Evolutionary conservation across 441 rosid species (phyloP), one percentile per base, ranked within the genome.

Genomic region (Croton setiger): DNA sequence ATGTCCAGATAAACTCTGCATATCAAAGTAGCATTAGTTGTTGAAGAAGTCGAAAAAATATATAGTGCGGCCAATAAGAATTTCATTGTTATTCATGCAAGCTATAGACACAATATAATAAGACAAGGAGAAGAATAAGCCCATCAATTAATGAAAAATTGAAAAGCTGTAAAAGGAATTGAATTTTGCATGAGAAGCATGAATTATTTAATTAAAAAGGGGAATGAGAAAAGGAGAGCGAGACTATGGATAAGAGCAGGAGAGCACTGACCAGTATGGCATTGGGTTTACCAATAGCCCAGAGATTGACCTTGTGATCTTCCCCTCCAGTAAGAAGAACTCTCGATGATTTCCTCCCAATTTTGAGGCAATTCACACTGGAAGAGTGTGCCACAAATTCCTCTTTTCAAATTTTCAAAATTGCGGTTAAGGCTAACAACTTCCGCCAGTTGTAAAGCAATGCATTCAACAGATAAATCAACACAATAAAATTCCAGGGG

Each of bases 231-330:
- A 31, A n/a, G 18, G 20, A n/a, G 1, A 2, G 31, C 27, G 23
- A 21, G 14, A 53, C 51, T 51, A 21, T 51, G 35, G 31, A 51
- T 56, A 37, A 49, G 63, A 63, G 69, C 66, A 27, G 31, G 44
- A 49, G 63, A 63, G 69, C 66, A 87, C 90, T 88, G 69, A 94
- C 99, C 97, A 78, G 83, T 69, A 85, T 84, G 64, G 99, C 94
- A 52, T 96, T 96, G 80, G 99, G 99, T 80, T 96, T 96, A 78
- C 99, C 99, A 63, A 96, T 93, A 81, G 99, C 96, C 99, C 99
- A 96, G 15, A 96, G 87, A 82, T 96, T 96, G 64, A 96, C 99
- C 77, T 83, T 93, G 82, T 87, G 96, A 83, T 96, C 99, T 86
- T 96, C 98, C 37, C 99, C 98, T 41, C 98, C 99, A 0, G 99